phyloP scores from a whole-genome alignment of 176 grass and related monocot genomes.

The Panicum miliaceum region DNA sequence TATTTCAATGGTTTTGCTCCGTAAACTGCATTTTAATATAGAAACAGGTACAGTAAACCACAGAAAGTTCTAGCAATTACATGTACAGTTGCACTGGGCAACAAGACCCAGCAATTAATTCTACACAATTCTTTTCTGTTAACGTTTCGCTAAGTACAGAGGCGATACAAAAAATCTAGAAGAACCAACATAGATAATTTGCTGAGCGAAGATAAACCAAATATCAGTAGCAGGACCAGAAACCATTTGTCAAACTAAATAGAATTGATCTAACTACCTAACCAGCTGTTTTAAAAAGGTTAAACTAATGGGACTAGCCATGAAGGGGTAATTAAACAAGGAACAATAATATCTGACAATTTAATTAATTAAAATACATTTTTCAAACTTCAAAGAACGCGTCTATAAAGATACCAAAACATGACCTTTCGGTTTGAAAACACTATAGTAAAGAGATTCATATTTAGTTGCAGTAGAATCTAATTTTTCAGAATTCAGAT shows the following conservation, averaged over 20 bases:
- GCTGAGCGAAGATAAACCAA: not conserved
- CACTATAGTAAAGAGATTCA: slow-evolving; percentile 14
- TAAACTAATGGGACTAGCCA: not conserved
- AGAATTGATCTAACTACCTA: slow-evolving; percentile 8
- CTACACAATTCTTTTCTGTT: not conserved
- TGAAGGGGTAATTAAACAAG: not conserved
- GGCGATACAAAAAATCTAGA: not conserved
- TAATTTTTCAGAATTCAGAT: slow-evolving; percentile 32
- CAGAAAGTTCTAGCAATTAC: not conserved
- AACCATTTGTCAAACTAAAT: slow-evolving; percentile 3
- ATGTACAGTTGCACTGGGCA: not conserved
- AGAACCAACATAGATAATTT: slow-evolving; percentile 5
- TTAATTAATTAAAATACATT: not conserved
- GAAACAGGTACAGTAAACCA: not conserved
- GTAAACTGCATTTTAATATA: not conserved
- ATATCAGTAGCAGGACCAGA: not conserved
- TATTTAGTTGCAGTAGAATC: slow-evolving; percentile 9
- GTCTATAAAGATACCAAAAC: not conserved
- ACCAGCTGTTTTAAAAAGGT: not conserved
- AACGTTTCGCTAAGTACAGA: not conserved
- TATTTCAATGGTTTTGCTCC: slow-evolving; percentile 13
- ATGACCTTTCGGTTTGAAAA: not conserved
- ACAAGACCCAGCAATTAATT: slow-evolving; percentile 1
- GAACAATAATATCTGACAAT: not conserved
- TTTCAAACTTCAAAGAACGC: not conserved